Evolutionary conservation across 495 filamentous ascomycete species (phyloP), one percentile per base, ranked within the genome.

Genomic region (Penicillium simplicissimum): DNA sequence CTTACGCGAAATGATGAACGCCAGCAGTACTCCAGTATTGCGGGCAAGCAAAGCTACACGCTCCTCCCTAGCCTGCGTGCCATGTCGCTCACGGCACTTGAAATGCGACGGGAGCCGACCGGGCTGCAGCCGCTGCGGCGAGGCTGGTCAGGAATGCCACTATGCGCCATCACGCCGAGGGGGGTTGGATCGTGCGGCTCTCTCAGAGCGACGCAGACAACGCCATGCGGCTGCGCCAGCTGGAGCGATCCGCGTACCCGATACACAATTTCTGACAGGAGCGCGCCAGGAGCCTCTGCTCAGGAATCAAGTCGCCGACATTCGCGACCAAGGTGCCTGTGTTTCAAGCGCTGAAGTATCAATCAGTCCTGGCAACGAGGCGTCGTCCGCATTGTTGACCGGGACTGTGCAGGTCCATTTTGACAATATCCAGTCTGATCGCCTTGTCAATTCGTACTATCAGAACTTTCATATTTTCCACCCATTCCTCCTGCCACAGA

Each of bases 371-470:
- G 14, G 13, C 57, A 11, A 49, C 33, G 8, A 38, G 15, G 25
- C 25, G 4, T 28, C 25, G 25, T 28, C 25, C 25, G 25, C 25
- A 28, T 28, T 28, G 25, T 28, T 4, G 25, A 28, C 25, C 4
- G 25, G 25, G 25, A 28, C 25, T 28, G 25, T 28, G 25, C 25
- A 28, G 4, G 25, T 28, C 2, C 25, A 28, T 2, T 17, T 25
- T 31, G 36, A 28, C 35, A 57, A 53, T 17, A 67, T 72, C 21
- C 65, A 62, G 31, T 62, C 55, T 25, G 70, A 72, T 45, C 14
- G 53, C 0, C 59, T 73, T 23, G 56, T 75, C 36, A 63, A 73
- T 49, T 68, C 68, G 21, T 75, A 72, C 47, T 74, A 72, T 40
- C 55, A 64, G 14, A 66, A 70, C n/a, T 73, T 75, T 33, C 72